These are phyloP conservation scores for Fraxinus pennsylvanica DNA, from an alignment of 257 asterid species.

Conservation along the genomic window DNA sequence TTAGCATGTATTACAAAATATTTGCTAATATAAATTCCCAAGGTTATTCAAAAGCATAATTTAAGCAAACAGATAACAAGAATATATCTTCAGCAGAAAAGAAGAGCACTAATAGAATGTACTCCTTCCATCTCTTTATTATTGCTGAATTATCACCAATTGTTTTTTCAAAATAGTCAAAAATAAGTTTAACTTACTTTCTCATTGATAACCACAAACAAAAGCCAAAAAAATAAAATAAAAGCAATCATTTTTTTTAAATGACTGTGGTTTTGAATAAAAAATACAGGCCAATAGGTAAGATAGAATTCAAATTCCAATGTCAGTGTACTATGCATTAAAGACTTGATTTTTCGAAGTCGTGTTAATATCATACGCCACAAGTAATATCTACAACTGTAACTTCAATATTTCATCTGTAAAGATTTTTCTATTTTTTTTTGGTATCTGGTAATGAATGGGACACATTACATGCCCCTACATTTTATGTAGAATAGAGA, in stretches of 20 bases:
- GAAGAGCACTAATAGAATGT: not conserved
- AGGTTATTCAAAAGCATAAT: not conserved
- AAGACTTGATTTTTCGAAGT: not conserved
- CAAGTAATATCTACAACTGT: not conserved
- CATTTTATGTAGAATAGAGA: not conserved
- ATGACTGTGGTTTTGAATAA: not conserved
- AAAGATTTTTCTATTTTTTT: not conserved
- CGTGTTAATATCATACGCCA: not conserved
- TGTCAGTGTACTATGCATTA: not conserved
- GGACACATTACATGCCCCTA: not conserved
- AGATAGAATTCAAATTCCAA: not conserved
- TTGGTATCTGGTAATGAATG: not conserved
- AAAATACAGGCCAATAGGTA: not conserved
- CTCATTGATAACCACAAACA: not conserved
- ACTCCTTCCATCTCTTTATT: not conserved
- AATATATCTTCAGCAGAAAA: not conserved
- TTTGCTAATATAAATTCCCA: not conserved
- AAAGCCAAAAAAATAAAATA: not conserved
- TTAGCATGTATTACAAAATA: not conserved
- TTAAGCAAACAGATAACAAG: not conserved
- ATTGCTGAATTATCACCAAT: not conserved
- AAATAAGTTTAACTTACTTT: not conserved
- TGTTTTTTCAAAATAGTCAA: not conserved
- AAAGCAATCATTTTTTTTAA: not conserved
- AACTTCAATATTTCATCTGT: not conserved